Base-by-base conservation (phyloP, 139 green algal species). In the Chlamydomonas sp. region DNA sequence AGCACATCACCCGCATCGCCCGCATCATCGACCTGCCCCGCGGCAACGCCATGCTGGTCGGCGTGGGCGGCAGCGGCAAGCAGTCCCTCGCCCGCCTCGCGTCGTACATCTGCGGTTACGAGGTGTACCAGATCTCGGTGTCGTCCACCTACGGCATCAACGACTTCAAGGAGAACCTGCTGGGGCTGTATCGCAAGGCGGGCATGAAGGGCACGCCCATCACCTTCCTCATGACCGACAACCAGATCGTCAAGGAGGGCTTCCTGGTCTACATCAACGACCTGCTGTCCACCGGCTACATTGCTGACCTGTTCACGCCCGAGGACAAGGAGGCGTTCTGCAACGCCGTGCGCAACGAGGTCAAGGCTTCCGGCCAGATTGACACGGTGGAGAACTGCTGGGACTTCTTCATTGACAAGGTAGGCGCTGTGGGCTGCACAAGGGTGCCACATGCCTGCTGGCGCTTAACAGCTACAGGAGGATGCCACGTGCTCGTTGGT, bases 241-340 rank as follows among this genome's bases (percentile, higher is more conserved):
- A 96, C 88, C 94, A 96, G 86, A 98, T 98, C 68, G 94, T 98
- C 0, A 96, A 98, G 75, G 96, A 99, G 91, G 84, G 83, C 14
- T 98, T 98, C 89, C 91, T 99, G 62, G 95, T 98, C 12, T 97
- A 96, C 94, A 95, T 99, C 76, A 98, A 98, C 88, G 97, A 99
- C 89, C 92, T 98, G 81, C 92, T 99, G 78, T 94, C 95, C 16
- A 97, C 94, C 20, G 96, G 97, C 61, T 93, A 95, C 80, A 94
- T 98, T 62, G 88, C 94, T 1, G 96, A 97, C 87, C 91, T 99
- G 1, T 98, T 96, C 90, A 92, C 83, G 15, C 91, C 91, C 63
- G 96, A 97, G 89, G 96, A 98, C 91, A 96, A 95, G 86, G 96
- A 97, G 68, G 94, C 87, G 86, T 96, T 97, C 83, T 94, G 86